These are phyloP conservation scores for Ceratocystiopsis minuta DNA, from an alignment of 2,329 filamentous ascomycete genomes.

Conservation along the genomic window DNA sequence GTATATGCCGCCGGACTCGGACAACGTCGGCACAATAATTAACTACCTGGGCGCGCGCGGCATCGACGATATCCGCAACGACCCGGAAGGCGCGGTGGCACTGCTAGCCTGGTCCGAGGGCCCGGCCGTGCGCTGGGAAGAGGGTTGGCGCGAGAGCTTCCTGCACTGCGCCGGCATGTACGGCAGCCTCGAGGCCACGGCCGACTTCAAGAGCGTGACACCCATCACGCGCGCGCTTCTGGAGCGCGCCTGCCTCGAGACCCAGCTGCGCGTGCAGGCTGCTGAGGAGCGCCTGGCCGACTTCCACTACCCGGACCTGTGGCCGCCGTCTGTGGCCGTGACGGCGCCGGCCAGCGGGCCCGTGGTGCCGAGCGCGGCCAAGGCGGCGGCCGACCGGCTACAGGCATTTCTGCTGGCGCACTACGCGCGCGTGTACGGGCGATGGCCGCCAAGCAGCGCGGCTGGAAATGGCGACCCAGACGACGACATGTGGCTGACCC, in stretches of 20 bases:
- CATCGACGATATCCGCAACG: slow-evolving; percentile 46
- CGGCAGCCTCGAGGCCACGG: slow-evolving; percentile 27
- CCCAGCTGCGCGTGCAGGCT: slow-evolving; percentile 41
- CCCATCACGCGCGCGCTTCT: slow-evolving; percentile 45
- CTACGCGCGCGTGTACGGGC: slow-evolving; percentile 36
- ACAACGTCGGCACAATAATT: slow-evolving; percentile 40
- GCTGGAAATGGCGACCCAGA: slow-evolving; percentile 13
- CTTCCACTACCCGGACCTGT: slow-evolving; percentile 46
- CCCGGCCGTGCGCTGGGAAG: slow-evolving; percentile 42
- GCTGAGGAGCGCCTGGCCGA: slow-evolving; percentile 41
- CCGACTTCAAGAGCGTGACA: slow-evolving; percentile 40
- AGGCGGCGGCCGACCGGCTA: slow-evolving; percentile 38
- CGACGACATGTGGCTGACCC: slow-evolving; percentile 41
- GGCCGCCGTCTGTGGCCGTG: slow-evolving; percentile 24
- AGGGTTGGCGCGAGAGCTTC: slow-evolving; percentile 51
- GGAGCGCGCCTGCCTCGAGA: slow-evolving; percentile 41
- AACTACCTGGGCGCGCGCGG: slow-evolving; percentile 40
- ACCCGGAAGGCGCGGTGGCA: slow-evolving; percentile 38
- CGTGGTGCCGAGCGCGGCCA: slow-evolving; percentile 20
- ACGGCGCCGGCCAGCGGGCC: slow-evolving; percentile 14
- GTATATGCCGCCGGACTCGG: slow-evolving; percentile 37
- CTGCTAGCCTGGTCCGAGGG: slow-evolving; percentile 49
- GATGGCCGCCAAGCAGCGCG: slow-evolving; percentile 33
- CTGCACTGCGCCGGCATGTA: slow-evolving; percentile 50
- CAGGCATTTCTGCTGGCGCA: slow-evolving; percentile 41